These are phyloP conservation scores for Botrytis medusae DNA, from an alignment of 2,329 filamentous ascomycete species.

Conservation along the genomic window DNA sequence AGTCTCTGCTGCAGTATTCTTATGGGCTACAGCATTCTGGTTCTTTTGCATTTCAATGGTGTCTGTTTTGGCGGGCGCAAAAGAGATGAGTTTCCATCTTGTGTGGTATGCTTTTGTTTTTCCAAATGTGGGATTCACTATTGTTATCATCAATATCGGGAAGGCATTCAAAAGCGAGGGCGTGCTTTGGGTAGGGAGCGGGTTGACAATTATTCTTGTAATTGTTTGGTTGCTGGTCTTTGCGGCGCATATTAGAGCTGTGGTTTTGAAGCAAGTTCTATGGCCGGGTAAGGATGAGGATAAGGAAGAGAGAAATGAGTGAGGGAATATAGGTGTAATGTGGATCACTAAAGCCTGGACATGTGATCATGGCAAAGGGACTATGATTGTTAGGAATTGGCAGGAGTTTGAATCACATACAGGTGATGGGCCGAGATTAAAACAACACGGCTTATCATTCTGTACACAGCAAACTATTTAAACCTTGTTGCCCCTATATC, in stretches of 20 bases:
- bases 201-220: conserved; percentile 49
- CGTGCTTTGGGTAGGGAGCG: conserved; percentile 50
- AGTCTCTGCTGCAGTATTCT: conserved; percentile 51
- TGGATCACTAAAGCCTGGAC: background rate
- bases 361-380: background rate
- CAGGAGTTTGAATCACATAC: background rate
- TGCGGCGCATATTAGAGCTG: conserved; percentile 35
- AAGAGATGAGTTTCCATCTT: conserved; percentile 55
- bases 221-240: conserved; percentile 37
- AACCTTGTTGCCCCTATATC: background rate
- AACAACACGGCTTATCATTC: background rate
- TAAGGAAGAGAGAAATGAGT: conserved; percentile 36
- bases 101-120: conserved; percentile 66
- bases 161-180: conserved; percentile 48
- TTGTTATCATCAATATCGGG: conserved; percentile 56
- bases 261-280: conserved; percentile 38
- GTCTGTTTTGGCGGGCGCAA: conserved; percentile 40
- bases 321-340: background rate
- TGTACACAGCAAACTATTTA: background rate
- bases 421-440: background rate
- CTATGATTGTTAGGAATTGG: background rate
- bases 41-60: conserved; percentile 50
- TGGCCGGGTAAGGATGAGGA: conserved; percentile 42
- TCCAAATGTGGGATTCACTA: conserved; percentile 59
- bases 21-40: conserved; percentile 64